Evolutionary conservation across 352 stramenopile genomes (phyloP).

Genomic region (Globisporangium splendens): DNA sequence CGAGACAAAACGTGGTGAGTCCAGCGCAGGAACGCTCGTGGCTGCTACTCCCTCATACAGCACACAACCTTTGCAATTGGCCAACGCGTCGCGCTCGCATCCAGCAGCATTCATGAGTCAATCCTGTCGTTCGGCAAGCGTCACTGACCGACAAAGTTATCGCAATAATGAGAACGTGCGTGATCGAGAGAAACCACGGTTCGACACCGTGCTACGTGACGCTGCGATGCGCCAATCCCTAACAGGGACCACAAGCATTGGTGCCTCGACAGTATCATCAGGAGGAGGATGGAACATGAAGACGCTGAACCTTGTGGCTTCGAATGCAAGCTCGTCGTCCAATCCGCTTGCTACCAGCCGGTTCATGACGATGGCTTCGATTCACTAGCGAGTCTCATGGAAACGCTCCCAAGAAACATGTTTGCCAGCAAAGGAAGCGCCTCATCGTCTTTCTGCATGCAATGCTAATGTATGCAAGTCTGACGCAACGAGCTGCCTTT

Average conservation of each 20-base stretch:
- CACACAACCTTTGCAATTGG: not conserved
- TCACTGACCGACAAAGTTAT: not conserved
- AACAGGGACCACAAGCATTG: not conserved
- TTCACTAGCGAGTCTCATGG: not conserved
- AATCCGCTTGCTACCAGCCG: constrained; percentile 48
- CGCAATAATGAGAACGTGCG: not conserved
- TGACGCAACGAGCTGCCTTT: too few relatives aligned
- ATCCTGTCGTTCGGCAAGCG: constrained; percentile 7
- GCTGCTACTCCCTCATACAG: not conserved
- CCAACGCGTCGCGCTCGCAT: not conserved
- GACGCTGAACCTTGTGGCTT: constrained; percentile 25
- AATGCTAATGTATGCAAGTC: not conserved
- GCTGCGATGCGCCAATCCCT: not conserved
- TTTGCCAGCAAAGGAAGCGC: too few relatives aligned
- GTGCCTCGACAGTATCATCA: constrained; percentile 6
- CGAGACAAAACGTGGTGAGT: not conserved
- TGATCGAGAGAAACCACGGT: constrained; percentile 10
- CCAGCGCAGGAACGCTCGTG: not conserved
- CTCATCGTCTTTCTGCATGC: not conserved
- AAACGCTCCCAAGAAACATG: too few relatives aligned
- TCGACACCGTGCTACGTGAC: constrained; percentile 23
- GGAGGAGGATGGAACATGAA: constrained; percentile 12
- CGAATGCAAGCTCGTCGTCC: constrained; percentile 44
- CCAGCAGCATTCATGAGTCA: not conserved
- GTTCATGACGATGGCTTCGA: constrained; percentile 29